Evolutionary conservation across 176 grass and related monocot species (phyloP).

Genomic region (Aegilops speltoides): DNA sequence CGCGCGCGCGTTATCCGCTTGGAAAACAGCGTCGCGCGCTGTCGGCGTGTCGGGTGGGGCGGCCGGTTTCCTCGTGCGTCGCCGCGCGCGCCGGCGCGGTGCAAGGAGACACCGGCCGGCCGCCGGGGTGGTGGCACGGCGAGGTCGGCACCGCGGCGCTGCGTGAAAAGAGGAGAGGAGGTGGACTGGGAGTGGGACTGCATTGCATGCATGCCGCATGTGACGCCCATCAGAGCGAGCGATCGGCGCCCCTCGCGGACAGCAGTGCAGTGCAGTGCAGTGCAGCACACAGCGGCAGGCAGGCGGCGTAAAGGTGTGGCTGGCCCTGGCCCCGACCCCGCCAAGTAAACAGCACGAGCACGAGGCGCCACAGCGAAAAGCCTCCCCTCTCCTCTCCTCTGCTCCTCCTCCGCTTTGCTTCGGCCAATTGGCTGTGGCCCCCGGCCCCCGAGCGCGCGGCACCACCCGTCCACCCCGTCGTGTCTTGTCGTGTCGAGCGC

Average conservation of each 20-base stretch:
- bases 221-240: constrained; percentile 16
- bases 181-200: neutral
- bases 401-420: neutral
- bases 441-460: neutral
- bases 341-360: neutral
- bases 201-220: constrained; percentile 1
- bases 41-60: neutral
- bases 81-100: neutral
- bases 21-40: neutral
- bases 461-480: neutral
- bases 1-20: neutral
- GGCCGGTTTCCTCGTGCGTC: neutral
- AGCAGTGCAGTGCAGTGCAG: too few relatives aligned
- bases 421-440: neutral
- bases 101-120: neutral
- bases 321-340: neutral
- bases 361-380: constrained; percentile 3
- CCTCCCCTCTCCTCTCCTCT: neutral
- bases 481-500: neutral
- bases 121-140: neutral
- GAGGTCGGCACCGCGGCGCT: neutral
- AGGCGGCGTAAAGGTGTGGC: neutral
- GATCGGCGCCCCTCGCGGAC: neutral
- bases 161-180: constrained; percentile 28
- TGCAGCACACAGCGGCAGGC: neutral